These are phyloP conservation scores for Aspergillus pseudoterreus DNA, from an alignment of 2,329 filamentous ascomycete species.

Conservation along the genomic window DNA sequence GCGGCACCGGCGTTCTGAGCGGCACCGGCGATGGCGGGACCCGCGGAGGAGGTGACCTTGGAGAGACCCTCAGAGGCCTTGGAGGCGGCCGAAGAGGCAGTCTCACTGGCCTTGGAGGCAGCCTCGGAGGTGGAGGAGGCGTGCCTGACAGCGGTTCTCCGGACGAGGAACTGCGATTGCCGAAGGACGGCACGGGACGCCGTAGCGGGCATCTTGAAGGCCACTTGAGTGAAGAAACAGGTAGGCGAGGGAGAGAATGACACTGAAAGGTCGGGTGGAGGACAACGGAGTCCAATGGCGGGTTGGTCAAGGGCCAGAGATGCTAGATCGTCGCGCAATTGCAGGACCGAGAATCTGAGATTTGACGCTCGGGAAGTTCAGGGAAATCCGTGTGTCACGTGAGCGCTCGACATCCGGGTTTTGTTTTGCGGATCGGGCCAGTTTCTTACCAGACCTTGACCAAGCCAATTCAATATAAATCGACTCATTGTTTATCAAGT, in stretches of 20 bases:
- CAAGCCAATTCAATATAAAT: not conserved
- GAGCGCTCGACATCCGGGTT: not conserved
- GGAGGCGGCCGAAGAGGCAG: conserved; percentile 38
- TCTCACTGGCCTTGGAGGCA: conserved; percentile 44
- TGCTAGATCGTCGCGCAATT: conserved; percentile 30
- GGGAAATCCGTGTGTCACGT: conserved; percentile 27
- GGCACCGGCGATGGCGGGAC: conserved; percentile 70
- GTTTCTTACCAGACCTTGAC: not conserved
- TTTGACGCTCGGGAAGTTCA: conserved; percentile 41
- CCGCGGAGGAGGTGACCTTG: conserved; percentile 74
- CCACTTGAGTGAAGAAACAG: conserved; percentile 20
- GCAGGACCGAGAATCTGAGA: conserved; percentile 36
- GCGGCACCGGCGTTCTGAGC: conserved; percentile 64
- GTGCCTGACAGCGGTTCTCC: conserved; percentile 44
- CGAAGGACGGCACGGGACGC: conserved; percentile 44
- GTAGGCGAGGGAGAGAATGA: conserved; percentile 26
- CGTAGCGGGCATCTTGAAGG: conserved; percentile 41
- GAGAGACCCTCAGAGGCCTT: conserved; percentile 82
- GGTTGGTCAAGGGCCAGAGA: conserved; percentile 26
- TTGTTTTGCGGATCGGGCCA: not conserved
- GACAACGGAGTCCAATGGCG: conserved; percentile 40
- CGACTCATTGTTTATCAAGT: too few relatives aligned
- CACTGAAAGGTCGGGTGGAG: conserved; percentile 24
- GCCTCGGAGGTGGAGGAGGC: conserved; percentile 46
- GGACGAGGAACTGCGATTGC: conserved; percentile 46